These are phyloP conservation scores for Ophiostoma perfectum DNA, from an alignment of 2,329 filamentous ascomycete genomes.

Conservation along the genomic window DNA sequence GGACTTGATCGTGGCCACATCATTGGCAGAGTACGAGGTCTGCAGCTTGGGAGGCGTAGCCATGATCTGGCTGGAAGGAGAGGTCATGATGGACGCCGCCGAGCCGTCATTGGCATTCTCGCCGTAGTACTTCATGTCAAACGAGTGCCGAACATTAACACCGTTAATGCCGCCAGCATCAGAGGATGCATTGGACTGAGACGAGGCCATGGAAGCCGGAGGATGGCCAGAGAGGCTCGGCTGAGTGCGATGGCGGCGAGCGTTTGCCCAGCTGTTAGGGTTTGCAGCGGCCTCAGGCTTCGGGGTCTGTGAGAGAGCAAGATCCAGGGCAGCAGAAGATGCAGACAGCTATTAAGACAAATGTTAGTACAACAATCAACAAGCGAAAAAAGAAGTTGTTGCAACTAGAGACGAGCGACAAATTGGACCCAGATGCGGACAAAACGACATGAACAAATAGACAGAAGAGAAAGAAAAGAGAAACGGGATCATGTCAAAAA, in stretches of 20 bases:
- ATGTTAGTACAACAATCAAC: neutral
- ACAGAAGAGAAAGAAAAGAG: neutral
- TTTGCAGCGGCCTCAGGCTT: constrained; percentile 40
- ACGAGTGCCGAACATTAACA: constrained; percentile 53
- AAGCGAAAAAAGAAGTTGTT: neutral
- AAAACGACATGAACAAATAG: neutral
- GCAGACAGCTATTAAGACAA: constrained; percentile 60
- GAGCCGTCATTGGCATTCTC: constrained; percentile 41
- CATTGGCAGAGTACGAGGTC: constrained; percentile 84
- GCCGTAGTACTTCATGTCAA: constrained; percentile 51
- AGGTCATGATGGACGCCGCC: constrained; percentile 41
- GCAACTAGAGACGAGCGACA: neutral
- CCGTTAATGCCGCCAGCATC: constrained; percentile 45
- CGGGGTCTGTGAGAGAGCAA: constrained; percentile 34
- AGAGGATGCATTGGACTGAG: constrained; percentile 35
- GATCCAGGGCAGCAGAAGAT: constrained; percentile 73
- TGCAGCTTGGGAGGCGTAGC: constrained; percentile 69
- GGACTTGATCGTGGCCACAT: constrained; percentile 79
- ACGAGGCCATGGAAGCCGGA: constrained; percentile 26
- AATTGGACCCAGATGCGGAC: neutral
- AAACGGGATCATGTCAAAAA: too few species aligned
- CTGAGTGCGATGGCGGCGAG: constrained; percentile 63
- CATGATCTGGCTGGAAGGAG: constrained; percentile 48
- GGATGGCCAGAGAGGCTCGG: constrained; percentile 51
- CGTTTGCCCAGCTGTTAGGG: constrained; percentile 54